phyloP scores from a whole-genome alignment of 148 eudicot genomes.

The Chenopodium quinoa region DNA sequence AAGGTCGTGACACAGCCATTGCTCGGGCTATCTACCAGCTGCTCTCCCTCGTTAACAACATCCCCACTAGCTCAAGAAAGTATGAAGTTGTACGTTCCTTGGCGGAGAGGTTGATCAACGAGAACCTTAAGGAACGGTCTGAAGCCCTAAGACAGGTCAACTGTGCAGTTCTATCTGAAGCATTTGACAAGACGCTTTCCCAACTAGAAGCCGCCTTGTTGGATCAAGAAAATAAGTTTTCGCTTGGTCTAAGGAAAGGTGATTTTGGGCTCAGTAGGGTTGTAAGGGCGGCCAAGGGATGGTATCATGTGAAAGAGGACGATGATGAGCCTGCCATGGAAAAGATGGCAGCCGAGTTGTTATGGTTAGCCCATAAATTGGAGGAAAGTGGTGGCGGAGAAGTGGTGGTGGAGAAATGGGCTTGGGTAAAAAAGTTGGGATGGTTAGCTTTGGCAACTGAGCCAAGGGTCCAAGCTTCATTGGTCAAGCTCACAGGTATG shows the following conservation, averaged over 20 bases:
- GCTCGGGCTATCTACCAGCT: constrained; percentile 65
- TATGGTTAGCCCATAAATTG: constrained; percentile 71
- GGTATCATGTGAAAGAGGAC: constrained; percentile 14
- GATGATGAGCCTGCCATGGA: constrained; percentile 26
- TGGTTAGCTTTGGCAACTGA: constrained; percentile 54
- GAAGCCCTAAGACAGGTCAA: constrained; percentile 48
- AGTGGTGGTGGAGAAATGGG: constrained; percentile 62
- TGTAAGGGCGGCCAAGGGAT: constrained; percentile 36
- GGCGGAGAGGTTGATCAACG: constrained; percentile 62
- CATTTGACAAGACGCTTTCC: constrained; percentile 44
- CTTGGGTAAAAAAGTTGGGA: constrained; percentile 57
- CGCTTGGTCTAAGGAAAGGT: neutral
- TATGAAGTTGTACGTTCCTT: constrained; percentile 61
- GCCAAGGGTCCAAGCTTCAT: constrained; percentile 64
- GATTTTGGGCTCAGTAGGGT: constrained; percentile 30
- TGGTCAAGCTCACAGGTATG: constrained; percentile 73
- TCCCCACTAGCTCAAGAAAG: constrained; percentile 73
- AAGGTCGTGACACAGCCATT: constrained; percentile 38
- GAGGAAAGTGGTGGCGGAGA: constrained; percentile 58
- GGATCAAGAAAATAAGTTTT: constrained; percentile 18
- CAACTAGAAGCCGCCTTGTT: constrained; percentile 46
- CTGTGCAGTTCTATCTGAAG: constrained; percentile 45
- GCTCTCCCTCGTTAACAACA: constrained; percentile 40
- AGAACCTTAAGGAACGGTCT: constrained; percentile 43
- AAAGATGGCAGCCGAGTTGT: constrained; percentile 73